Evolutionary conservation across 2,329 filamentous ascomycete genomes (phyloP).

Genomic region (Cladophialophora exuberans): DNA sequence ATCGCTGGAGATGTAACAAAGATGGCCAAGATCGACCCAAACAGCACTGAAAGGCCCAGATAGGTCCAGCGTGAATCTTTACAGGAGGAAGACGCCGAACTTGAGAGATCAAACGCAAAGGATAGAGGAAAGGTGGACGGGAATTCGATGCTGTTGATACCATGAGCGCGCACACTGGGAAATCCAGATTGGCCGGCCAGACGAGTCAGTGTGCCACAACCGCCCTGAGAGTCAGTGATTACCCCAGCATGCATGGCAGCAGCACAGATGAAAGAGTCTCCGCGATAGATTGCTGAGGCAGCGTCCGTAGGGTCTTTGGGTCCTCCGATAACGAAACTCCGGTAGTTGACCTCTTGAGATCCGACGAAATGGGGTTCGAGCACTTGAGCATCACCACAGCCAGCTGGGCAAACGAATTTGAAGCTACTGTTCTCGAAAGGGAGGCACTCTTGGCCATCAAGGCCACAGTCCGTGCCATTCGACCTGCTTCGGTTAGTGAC

Average conservation of each 20-base stretch:
- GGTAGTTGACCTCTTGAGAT: conserved; percentile 58
- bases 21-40: conserved; percentile 59
- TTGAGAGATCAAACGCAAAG: conserved; percentile 4
- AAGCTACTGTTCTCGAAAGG: conserved; percentile 59
- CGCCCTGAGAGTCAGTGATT: conserved; percentile 56
- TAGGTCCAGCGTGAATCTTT: conserved; percentile 62
- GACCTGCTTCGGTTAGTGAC: conserved; percentile 8
- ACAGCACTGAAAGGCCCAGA: conserved; percentile 58
- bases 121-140: conserved; percentile 57
- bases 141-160: conserved; percentile 58
- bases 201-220: conserved; percentile 59
- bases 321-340: conserved; percentile 59
- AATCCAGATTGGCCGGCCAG: conserved; percentile 56
- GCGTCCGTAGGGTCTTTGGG: conserved; percentile 43
- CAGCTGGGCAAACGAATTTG: conserved; percentile 62
- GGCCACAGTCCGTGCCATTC: conserved; percentile 46
- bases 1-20: conserved; percentile 59
- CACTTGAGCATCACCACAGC: conserved; percentile 56
- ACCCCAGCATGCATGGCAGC: conserved; percentile 64
- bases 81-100: conserved; percentile 40
- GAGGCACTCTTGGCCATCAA: conserved; percentile 60
- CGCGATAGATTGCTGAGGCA: conserved; percentile 55
- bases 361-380: conserved; percentile 62
- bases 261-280: conserved; percentile 64
- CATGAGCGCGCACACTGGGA: conserved; percentile 49